phyloP scores from a whole-genome alignment of 2,329 filamentous ascomycete species.

The Pseudogymnoascus verrucosus region DNA sequence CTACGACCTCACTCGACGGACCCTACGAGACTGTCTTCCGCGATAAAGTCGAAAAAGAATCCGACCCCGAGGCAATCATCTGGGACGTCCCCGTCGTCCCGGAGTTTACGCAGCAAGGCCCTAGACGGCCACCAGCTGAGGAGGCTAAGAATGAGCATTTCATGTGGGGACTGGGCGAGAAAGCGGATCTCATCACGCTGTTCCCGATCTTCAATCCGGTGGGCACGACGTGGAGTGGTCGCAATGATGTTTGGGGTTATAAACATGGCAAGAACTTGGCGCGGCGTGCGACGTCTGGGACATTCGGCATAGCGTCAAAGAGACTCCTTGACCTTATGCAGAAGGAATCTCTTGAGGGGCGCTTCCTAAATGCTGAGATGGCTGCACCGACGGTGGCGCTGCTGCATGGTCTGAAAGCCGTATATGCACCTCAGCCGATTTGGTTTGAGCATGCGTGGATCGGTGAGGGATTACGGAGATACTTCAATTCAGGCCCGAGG shows the following conservation, averaged over 20 bases:
- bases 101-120: constrained; percentile 53
- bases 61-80: constrained; percentile 28
- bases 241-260: constrained; percentile 52
- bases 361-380: constrained; percentile 76
- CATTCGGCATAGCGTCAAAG: constrained; percentile 65
- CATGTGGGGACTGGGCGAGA: constrained; percentile 68
- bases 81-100: constrained; percentile 60
- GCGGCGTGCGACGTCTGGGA: constrained; percentile 69
- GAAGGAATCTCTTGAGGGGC: constrained; percentile 62
- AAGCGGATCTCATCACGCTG: constrained; percentile 57
- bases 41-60: constrained; percentile 38
- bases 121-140: constrained; percentile 47
- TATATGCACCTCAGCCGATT: constrained; percentile 70
- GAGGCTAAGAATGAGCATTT: constrained; percentile 58
- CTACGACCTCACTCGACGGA: constrained; percentile 61
- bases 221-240: constrained; percentile 65
- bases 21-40: constrained; percentile 61
- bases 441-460: constrained; percentile 71
- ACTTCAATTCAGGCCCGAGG: constrained; percentile 52
- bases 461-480: constrained; percentile 43
- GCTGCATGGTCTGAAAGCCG: constrained; percentile 70
- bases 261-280: constrained; percentile 45
- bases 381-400: constrained; percentile 65
- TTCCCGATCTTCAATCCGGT: constrained; percentile 72
- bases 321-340: constrained; percentile 70